Conservation (phyloP, 2,329 filamentous ascomycete genomes). For the Lachnellula willkommii region DNA sequence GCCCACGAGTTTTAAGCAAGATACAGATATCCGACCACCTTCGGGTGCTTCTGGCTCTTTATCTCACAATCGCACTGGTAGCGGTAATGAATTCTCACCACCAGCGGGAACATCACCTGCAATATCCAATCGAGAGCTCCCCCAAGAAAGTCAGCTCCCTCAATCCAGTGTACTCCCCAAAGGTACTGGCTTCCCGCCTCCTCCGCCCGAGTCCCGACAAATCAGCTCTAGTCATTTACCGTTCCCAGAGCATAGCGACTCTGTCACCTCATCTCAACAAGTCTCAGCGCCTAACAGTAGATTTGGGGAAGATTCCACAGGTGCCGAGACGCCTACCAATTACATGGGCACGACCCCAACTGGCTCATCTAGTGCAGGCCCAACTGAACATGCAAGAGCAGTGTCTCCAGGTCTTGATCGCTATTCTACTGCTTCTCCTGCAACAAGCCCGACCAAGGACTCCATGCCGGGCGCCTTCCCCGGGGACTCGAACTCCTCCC, state of each 20-base stretch:
- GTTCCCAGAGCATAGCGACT: constrained; percentile 60
- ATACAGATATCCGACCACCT: constrained; percentile 20
- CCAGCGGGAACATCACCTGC: constrained; percentile 52
- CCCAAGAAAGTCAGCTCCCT: constrained; percentile 39
- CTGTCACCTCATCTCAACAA: constrained; percentile 70
- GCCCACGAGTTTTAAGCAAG: constrained; percentile 55
- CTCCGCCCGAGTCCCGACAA: constrained; percentile 69
- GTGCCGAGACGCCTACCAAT: constrained; percentile 35
- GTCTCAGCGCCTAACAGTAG: constrained; percentile 68
- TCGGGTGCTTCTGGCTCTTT: constrained; percentile 20
- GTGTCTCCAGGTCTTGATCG: constrained; percentile 29
- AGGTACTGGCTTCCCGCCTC: constrained; percentile 42
- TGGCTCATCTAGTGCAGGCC: constrained; percentile 27
- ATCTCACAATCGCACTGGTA: constrained; percentile 21
- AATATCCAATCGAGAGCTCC: constrained; percentile 55
- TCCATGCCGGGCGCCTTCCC: constrained; percentile 49
- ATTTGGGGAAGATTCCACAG: constrained; percentile 45
- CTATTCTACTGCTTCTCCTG: constrained; percentile 27
- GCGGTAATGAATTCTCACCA: constrained; percentile 23
- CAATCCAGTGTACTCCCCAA: constrained; percentile 23
- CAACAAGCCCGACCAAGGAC: constrained; percentile 31
- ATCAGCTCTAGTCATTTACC: constrained; percentile 73
- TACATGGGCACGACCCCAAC: constrained; percentile 30
- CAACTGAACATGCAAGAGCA: constrained; percentile 22
- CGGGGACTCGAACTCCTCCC: constrained; percentile 37